phyloP scores from a whole-genome alignment of 495 filamentous ascomycete genomes.

The Trichoderma virens region DNA sequence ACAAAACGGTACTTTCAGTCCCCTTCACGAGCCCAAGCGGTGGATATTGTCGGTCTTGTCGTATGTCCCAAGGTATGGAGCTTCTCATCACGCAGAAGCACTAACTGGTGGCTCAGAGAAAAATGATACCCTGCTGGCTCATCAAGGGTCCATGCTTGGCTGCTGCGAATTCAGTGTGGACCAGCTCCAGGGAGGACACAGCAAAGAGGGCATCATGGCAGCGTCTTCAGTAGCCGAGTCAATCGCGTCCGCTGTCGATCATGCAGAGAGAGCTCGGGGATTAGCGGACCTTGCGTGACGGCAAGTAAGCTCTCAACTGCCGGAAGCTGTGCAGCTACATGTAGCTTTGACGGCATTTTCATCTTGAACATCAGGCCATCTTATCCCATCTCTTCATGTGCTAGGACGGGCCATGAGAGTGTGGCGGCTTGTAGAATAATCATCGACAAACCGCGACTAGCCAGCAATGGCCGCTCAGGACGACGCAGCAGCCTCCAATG shows the following conservation, averaged over 20 bases:
- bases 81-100: not conserved
- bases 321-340: not conserved
- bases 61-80: not conserved
- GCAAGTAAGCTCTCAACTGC: not conserved
- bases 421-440: not conserved
- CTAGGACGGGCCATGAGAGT: not conserved
- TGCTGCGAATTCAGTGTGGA: not conserved
- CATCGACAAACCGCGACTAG: not conserved
- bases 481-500: not conserved
- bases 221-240: not conserved
- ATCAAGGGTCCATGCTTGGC: not conserved
- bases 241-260: not conserved
- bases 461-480: not conserved
- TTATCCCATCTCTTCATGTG: not conserved
- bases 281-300: not conserved
- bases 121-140: not conserved
- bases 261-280: not conserved
- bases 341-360: not conserved
- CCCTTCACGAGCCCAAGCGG: not conserved
- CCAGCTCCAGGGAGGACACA: not conserved
- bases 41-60: not conserved
- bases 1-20: not conserved
- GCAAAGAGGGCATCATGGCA: not conserved
- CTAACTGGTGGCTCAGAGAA: not conserved
- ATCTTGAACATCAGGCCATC: not conserved